phyloP scores from a whole-genome alignment of 257 asterid genomes.

The Osmanthus fragrans region DNA sequence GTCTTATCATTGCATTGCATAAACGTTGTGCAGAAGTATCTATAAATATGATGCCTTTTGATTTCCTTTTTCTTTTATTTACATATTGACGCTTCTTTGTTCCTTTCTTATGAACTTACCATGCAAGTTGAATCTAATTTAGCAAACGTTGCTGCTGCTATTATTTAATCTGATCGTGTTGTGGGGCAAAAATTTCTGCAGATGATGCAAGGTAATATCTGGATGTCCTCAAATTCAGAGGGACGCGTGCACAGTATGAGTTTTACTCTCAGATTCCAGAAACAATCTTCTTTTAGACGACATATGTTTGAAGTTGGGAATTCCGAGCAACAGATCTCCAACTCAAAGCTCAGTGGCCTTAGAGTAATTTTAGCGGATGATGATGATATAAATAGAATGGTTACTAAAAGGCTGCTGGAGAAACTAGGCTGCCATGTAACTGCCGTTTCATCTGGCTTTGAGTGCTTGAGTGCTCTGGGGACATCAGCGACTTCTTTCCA shows the following conservation, averaged over 20 bases:
- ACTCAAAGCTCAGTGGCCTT: conserved; percentile 62
- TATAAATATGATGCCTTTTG: not conserved
- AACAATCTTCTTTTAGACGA: conserved; percentile 21
- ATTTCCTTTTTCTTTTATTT: not conserved
- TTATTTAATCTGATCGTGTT: not conserved
- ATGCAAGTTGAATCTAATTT: not conserved
- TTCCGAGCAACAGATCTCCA: conserved; percentile 46
- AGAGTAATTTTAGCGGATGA: conserved; percentile 75
- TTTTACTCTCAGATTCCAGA: conserved; percentile 68
- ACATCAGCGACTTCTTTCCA: conserved; percentile 43
- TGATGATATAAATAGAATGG: conserved; percentile 75
- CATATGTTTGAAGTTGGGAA: conserved; percentile 27
- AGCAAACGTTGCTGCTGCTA: not conserved
- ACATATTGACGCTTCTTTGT: not conserved
- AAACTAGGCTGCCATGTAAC: conserved; percentile 76
- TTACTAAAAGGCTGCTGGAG: conserved; percentile 74
- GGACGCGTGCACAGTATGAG: conserved; percentile 79
- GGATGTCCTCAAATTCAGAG: conserved; percentile 58
- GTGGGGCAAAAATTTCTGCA: conserved; percentile 31
- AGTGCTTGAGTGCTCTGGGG: conserved; percentile 65
- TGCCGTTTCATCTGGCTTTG: conserved; percentile 71
- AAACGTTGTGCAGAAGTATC: not conserved
- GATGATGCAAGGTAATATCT: conserved; percentile 96
- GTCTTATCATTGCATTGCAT: not conserved
- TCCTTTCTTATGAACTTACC: not conserved